These are phyloP conservation scores for Curvularia verruculosa DNA, from an alignment of 2,329 filamentous ascomycete species.

Conservation along the genomic window DNA sequence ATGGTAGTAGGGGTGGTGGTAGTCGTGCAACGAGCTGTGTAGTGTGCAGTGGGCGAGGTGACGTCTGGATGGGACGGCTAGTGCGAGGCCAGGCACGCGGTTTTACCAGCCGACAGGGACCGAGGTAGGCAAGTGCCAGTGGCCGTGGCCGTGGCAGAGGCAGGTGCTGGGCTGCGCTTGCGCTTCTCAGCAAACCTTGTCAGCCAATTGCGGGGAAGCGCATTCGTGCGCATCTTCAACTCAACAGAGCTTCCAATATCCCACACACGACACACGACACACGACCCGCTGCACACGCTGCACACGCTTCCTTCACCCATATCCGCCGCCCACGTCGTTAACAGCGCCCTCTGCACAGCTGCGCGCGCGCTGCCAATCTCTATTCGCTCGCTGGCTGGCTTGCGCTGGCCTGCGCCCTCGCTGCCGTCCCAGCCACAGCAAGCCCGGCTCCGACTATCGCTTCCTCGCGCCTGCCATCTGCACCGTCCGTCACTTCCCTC, in stretches of 20 bases:
- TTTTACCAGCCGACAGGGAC: conserved; percentile 23
- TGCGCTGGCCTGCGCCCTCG: conserved; percentile 4
- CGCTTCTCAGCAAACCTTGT: conserved; percentile 25
- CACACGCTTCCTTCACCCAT: too few species aligned
- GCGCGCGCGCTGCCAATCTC: not conserved
- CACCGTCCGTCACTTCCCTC: conserved; percentile 9
- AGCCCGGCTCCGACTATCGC: not conserved
- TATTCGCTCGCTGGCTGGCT: too few species aligned
- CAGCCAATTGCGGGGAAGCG: conserved; percentile 40
- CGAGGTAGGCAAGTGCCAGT: conserved; percentile 15
- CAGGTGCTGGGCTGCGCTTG: conserved; percentile 6
- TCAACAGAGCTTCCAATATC: not conserved
- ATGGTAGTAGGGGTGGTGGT: too few species aligned
- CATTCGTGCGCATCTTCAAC: conserved; percentile 27
- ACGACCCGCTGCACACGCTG: too few species aligned
- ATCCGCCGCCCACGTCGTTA: too few species aligned
- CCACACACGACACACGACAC: conserved; percentile 24
- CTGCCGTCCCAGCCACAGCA: not conserved
- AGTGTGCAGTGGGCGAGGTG: not conserved
- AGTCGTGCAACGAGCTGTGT: not conserved
- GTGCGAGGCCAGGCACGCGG: conserved; percentile 12
- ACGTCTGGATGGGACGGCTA: conserved; percentile 7
- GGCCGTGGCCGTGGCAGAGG: too few species aligned
- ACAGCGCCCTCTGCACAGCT: not conserved
- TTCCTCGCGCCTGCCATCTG: conserved; percentile 8